Evolutionary conservation across 371 early-diverging fungal genomes (phyloP).

Genomic region (Circinella minor): DNA sequence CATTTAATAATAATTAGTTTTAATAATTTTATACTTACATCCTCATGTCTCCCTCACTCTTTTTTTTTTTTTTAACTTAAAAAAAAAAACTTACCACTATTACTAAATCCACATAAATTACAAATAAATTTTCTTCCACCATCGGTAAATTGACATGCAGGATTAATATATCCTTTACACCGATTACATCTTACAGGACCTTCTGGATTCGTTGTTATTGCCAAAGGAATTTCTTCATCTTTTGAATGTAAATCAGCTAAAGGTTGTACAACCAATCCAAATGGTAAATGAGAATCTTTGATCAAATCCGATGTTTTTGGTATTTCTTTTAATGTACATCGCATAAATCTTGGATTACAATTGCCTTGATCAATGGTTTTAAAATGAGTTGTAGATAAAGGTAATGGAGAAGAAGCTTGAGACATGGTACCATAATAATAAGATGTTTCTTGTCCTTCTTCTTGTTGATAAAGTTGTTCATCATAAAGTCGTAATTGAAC

Average conservation of each 20-base stretch:
- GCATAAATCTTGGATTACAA: slow-evolving; percentile 91
- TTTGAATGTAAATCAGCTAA: slow-evolving; percentile 77
- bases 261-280: slow-evolving; percentile 92
- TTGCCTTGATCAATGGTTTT: slow-evolving; percentile 91
- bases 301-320: slow-evolving; percentile 83
- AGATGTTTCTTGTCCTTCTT: not conserved
- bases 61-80: not conserved
- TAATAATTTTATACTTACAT: not conserved
- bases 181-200: slow-evolving; percentile 92
- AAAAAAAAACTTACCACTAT: slow-evolving; percentile 58
- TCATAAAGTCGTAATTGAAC: slow-evolving; percentile 81
- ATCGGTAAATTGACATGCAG: slow-evolving; percentile 82
- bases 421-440: slow-evolving; percentile 73
- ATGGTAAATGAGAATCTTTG: slow-evolving; percentile 77
- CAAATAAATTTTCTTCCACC: slow-evolving; percentile 92
- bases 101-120: slow-evolving; percentile 91
- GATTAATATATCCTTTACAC: slow-evolving; percentile 95
- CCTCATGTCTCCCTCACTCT: not conserved
- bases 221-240: slow-evolving; percentile 57
- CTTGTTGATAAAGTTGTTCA: slow-evolving; percentile 65
- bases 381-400: slow-evolving; percentile 82
- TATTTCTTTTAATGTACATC: slow-evolving; percentile 83
- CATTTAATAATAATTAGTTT: slow-evolving; percentile 9
- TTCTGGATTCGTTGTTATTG: slow-evolving; percentile 34
- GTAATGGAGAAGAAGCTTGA: slow-evolving; percentile 62